Evolutionary conservation across 768 basidiomycete species (phyloP).

Genomic region (Hebeloma cylindrosporum): DNA sequence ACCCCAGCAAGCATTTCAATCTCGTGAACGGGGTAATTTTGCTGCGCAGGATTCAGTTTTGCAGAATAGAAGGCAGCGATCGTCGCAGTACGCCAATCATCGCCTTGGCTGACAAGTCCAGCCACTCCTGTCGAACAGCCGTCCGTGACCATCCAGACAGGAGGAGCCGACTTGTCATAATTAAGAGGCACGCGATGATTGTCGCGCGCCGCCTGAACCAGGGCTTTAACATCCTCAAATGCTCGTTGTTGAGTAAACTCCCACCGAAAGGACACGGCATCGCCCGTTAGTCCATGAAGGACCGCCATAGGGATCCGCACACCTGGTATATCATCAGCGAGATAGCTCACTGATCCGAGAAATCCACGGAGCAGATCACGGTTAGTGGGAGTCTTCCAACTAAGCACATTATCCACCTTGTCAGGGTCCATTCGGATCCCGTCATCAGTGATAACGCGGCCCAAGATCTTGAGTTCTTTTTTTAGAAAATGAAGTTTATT

Average conservation of each 20-base stretch:
- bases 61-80: slow-evolving; percentile 36
- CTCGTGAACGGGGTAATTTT: slow-evolving; percentile 41
- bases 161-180: slow-evolving; percentile 16
- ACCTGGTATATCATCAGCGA: slow-evolving; percentile 32
- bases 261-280: slow-evolving; percentile 28
- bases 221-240: slow-evolving; percentile 35
- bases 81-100: slow-evolving; percentile 22
- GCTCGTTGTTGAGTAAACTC: slow-evolving; percentile 30
- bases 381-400: slow-evolving; percentile 36
- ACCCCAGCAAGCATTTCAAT: slow-evolving; percentile 38
- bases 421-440: slow-evolving; percentile 45
- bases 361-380: slow-evolving; percentile 35
- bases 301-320: slow-evolving; percentile 41
- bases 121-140: slow-evolving; percentile 29
- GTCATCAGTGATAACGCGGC: slow-evolving; percentile 28
- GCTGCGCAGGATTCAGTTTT: slow-evolving; percentile 36
- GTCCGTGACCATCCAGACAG: slow-evolving; percentile 32
- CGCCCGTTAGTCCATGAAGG: slow-evolving; percentile 25
- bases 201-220: slow-evolving; percentile 18
- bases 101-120: slow-evolving; percentile 27
- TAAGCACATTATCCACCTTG: slow-evolving; percentile 39
- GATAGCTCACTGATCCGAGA: slow-evolving; percentile 24
- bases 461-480: slow-evolving; percentile 26
- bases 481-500: slow-evolving; percentile 35
- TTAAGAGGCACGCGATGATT: slow-evolving; percentile 23